Conservation (phyloP, 352 stramenopile species). For the Globisporangium radiosum region DNA sequence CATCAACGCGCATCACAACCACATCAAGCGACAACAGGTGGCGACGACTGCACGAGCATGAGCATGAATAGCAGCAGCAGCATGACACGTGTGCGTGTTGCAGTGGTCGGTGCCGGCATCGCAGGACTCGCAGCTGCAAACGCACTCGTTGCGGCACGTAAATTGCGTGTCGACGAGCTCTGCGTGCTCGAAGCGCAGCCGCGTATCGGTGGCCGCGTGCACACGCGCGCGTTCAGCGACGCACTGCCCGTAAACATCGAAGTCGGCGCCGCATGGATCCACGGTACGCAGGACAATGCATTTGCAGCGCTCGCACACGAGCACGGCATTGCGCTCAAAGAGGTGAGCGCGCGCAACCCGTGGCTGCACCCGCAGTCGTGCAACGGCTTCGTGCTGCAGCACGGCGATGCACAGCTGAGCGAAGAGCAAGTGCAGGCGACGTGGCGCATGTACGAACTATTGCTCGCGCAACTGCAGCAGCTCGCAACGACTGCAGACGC, state of each 20-base stretch:
- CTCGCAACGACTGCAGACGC: conserved; percentile 12
- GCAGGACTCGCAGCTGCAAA: conserved; percentile 40
- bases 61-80: neutral
- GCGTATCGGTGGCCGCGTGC: conserved; percentile 43
- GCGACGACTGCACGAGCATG: too few relatives aligned
- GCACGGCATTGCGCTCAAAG: conserved; percentile 37
- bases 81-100: conserved; percentile 19
- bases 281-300: conserved; percentile 37
- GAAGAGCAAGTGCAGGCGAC: conserved; percentile 27
- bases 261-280: conserved; percentile 53
- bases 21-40: too few relatives aligned
- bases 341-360: conserved; percentile 46
- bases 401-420: conserved; percentile 18
- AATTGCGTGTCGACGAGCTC: conserved; percentile 25
- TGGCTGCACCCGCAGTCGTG: conserved; percentile 49
- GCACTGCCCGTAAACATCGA: conserved; percentile 39
- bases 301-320: conserved; percentile 30
- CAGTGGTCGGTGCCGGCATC: conserved; percentile 38
- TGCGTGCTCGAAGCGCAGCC: conserved; percentile 41
- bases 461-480: conserved; percentile 37
- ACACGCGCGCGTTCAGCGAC: conserved; percentile 42
- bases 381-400: conserved; percentile 38
- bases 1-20: neutral
- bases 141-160: conserved; percentile 24
- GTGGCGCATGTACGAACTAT: conserved; percentile 34